phyloP scores from a whole-genome alignment of 2,329 filamentous ascomycete genomes.

The Phialophora macrospora region DNA sequence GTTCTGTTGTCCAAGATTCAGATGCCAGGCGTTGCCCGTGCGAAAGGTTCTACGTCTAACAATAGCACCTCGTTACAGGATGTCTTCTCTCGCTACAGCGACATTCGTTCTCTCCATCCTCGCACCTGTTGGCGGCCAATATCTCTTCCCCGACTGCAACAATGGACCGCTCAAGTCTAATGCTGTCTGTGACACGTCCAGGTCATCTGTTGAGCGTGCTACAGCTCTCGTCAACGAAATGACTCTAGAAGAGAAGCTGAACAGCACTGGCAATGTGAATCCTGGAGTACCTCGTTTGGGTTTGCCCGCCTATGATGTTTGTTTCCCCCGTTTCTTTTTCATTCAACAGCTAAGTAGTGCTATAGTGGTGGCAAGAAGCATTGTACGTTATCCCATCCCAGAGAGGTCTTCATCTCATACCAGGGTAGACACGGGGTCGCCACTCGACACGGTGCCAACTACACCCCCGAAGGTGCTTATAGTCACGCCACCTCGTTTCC shows the following conservation, averaged over 20 bases:
- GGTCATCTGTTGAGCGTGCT: conserved; percentile 48
- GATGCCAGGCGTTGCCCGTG: neutral
- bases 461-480: conserved; percentile 58
- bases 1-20: neutral
- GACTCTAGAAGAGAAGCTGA: conserved; percentile 60
- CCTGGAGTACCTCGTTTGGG: conserved; percentile 61
- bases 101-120: conserved; percentile 3
- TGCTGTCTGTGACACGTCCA: conserved; percentile 56
- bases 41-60: neutral
- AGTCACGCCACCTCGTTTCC: conserved; percentile 69
- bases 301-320: conserved; percentile 58
- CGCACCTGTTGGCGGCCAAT: conserved; percentile 1
- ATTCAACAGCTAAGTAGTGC: neutral
- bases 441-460: conserved; percentile 58
- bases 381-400: neutral
- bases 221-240: conserved; percentile 57
- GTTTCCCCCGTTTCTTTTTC: neutral
- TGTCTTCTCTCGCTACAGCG: neutral
- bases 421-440: conserved; percentile 61
- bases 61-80: conserved; percentile 1
- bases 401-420: neutral
- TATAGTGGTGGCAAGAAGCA: conserved; percentile 6
- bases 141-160: conserved; percentile 52
- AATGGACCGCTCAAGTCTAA: conserved; percentile 57
- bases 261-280: conserved; percentile 55